These are phyloP conservation scores for Apiospora sp. DNA, from an alignment of 2,329 filamentous ascomycete genomes.

Conservation along the genomic window DNA sequence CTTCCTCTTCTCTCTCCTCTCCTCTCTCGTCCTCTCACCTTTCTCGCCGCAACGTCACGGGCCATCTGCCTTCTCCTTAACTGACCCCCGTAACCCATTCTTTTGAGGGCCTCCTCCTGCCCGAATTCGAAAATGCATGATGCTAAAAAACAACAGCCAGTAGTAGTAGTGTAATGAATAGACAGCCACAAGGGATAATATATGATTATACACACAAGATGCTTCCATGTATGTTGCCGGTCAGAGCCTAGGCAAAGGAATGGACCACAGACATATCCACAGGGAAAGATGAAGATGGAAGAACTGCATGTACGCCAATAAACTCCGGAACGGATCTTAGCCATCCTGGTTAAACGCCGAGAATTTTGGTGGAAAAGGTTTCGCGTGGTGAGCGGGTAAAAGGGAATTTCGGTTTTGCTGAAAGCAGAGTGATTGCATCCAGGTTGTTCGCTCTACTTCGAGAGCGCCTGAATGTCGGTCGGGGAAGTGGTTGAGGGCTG, in stretches of 20 bases:
- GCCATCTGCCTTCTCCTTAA: neutral
- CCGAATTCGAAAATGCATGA: neutral
- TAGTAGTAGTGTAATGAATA: conserved; percentile 14
- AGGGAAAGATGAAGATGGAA: conserved; percentile 10
- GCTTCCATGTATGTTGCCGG: neutral
- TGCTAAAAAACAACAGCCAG: conserved; percentile 3
- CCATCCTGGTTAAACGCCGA: conserved; percentile 5
- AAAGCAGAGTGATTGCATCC: conserved; percentile 11
- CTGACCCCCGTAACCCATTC: neutral
- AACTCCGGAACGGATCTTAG: neutral
- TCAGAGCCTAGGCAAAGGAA: neutral
- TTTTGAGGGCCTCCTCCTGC: neutral
- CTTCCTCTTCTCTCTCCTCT: neutral
- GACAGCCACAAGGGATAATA: conserved; percentile 10
- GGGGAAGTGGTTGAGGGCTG: neutral
- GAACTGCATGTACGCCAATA: conserved; percentile 20
- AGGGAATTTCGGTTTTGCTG: neutral
- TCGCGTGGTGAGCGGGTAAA: neutral
- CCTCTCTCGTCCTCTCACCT: neutral
- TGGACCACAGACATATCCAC: neutral
- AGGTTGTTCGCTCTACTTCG: neutral
- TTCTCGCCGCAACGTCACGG: neutral
- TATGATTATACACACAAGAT: conserved; percentile 9
- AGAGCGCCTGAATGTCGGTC: conserved; percentile 3
- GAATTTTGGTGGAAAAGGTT: conserved; percentile 9